Conservation (phyloP, 2,329 filamentous ascomycete genomes). For the Penicillium thymicola region DNA sequence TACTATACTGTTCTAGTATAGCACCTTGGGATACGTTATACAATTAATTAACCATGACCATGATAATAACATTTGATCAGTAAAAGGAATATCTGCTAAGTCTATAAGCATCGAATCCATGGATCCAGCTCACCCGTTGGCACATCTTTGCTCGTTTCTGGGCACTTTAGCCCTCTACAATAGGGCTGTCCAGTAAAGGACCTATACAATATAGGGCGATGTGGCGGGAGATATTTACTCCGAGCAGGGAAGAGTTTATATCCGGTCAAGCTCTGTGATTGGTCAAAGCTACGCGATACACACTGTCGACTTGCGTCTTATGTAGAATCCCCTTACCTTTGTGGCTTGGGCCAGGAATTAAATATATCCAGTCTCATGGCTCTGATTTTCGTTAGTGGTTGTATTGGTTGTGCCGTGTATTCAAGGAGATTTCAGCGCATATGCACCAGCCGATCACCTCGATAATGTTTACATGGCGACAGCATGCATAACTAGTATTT, state of each 20-base stretch:
- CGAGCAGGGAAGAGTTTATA: conserved; percentile 18
- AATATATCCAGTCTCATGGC: not conserved
- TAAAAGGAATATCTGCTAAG: too few relatives aligned
- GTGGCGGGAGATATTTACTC: conserved; percentile 14
- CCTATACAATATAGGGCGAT: not conserved
- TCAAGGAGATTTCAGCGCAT: not conserved
- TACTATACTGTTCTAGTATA: not conserved
- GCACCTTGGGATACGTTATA: not conserved
- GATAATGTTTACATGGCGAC: not conserved
- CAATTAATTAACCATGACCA: not conserved
- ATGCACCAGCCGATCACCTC: not conserved
- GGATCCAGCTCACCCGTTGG: not conserved
- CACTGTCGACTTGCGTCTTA: not conserved
- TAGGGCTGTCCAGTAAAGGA: not conserved
- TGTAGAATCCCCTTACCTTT: not conserved
- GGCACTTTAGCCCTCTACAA: not conserved
- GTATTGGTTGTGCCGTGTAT: not conserved
- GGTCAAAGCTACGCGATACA: not conserved
- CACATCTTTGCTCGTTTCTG: too few relatives aligned
- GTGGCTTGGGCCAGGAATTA: not conserved
- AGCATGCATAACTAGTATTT: not conserved
- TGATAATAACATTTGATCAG: not conserved
- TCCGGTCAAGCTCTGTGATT: conserved; percentile 10
- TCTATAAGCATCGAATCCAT: not conserved
- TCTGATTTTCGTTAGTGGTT: too few relatives aligned